Evolutionary conservation across 116 monocot species (phyloP).

Genomic region (Papilionanthe hybrid): DNA sequence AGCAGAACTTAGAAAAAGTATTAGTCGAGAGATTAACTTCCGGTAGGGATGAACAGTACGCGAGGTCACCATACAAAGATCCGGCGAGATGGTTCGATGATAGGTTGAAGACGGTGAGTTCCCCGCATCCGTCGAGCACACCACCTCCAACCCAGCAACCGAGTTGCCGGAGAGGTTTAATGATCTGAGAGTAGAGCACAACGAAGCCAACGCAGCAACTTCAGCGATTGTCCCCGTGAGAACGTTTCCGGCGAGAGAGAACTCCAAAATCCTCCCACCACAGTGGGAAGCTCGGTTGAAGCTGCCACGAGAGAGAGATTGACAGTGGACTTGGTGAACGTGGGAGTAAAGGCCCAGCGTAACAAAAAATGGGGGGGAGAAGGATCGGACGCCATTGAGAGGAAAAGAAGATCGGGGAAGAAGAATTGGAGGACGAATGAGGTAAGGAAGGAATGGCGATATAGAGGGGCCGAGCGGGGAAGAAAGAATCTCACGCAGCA

Average conservation of each 20-base stretch:
- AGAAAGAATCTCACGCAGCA: too few species aligned
- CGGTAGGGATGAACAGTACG: slow-evolving; percentile 32
- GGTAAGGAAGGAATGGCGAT: too few species aligned
- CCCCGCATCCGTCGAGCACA: slow-evolving; percentile 10
- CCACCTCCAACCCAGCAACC: slow-evolving; percentile 16
- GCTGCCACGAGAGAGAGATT: too few species aligned
- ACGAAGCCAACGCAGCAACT: slow-evolving; percentile 13
- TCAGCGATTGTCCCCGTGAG: slow-evolving; percentile 32
- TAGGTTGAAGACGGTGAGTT: slow-evolving; percentile 35
- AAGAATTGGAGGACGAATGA: too few species aligned
- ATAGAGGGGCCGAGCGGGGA: too few species aligned
- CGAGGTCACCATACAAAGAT: slow-evolving; percentile 25
- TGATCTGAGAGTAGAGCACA: slow-evolving; percentile 16
- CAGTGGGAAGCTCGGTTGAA: slow-evolving; percentile 14
- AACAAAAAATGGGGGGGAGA: too few species aligned
- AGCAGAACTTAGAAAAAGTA: slow-evolving; percentile 58
- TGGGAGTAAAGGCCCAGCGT: too few species aligned
- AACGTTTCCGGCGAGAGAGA: slow-evolving; percentile 43
- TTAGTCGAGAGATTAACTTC: slow-evolving; percentile 58
- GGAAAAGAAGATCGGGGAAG: too few species aligned
- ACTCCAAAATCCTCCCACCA: slow-evolving; percentile 13
- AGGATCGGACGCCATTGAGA: too few species aligned
- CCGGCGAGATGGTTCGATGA: slow-evolving; percentile 61
- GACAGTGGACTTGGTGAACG: too few species aligned
- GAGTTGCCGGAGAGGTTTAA: slow-evolving; percentile 42